Conservation (phyloP, 805 yeast genomes). For the Lachancea cidri region DNA sequence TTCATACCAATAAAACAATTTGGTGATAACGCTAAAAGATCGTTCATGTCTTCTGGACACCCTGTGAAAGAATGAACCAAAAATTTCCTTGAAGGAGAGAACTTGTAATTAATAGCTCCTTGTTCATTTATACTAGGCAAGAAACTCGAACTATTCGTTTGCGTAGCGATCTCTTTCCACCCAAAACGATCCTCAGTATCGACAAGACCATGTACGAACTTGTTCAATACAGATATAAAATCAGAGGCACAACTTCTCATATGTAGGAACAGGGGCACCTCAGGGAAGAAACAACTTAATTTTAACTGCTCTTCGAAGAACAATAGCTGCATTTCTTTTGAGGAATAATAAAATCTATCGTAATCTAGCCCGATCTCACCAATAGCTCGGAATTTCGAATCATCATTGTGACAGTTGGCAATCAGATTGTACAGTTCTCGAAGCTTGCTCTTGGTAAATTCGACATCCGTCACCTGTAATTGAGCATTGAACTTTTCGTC, state of each 20-base stretch:
- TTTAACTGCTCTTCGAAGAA: constrained; percentile 75
- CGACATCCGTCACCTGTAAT: constrained; percentile 9
- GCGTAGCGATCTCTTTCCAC: constrained; percentile 7
- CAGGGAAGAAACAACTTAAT: constrained; percentile 38
- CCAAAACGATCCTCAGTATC: constrained; percentile 29
- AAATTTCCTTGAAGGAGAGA: constrained; percentile 45
- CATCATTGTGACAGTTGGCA: constrained; percentile 42
- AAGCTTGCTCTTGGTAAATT: constrained; percentile 13
- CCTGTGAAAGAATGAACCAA: constrained; percentile 97
- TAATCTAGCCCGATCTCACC: constrained; percentile 97
- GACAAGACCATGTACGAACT: constrained; percentile 45
- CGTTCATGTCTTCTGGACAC: constrained; percentile 53
- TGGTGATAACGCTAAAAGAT: constrained; percentile 41
- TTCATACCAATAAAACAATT: constrained; percentile 67
- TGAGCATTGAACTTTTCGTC: constrained; percentile 21
- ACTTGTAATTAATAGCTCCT: constrained; percentile 25
- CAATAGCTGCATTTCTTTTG: constrained; percentile 57
- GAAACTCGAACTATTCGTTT: neutral
- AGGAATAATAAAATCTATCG: constrained; percentile 77
- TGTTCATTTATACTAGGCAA: constrained; percentile 1
- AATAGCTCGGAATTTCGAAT: constrained; percentile 66
- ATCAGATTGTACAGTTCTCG: constrained; percentile 46
- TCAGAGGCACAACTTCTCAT: constrained; percentile 85
- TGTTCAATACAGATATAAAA: constrained; percentile 58
- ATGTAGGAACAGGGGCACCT: constrained; percentile 81